phyloP scores from a whole-genome alignment of 352 stramenopile genomes.

The Phytophthora pistaciae region DNA sequence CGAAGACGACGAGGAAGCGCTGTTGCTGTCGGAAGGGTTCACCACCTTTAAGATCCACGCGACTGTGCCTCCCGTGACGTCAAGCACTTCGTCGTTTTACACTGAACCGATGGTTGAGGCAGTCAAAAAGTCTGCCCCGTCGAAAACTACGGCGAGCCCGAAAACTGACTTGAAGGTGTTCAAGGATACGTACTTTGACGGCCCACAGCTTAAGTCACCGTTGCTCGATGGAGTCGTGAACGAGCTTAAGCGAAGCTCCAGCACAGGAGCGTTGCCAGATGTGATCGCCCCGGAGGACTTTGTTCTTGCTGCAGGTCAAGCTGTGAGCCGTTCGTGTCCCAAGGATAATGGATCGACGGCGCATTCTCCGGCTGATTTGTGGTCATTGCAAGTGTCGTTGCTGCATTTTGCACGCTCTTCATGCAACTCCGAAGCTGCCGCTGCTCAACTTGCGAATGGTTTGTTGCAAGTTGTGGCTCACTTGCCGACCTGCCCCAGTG shows the following conservation, averaged over 20 bases:
- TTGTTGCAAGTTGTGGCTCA: conserved; percentile 60
- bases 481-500: conserved; percentile 42
- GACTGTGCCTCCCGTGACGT: not conserved
- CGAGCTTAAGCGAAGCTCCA: conserved; percentile 34
- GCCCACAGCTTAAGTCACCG: not conserved
- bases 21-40: conserved; percentile 56
- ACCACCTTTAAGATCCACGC: conserved; percentile 34
- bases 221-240: conserved; percentile 19
- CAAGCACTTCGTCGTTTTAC: conserved; percentile 23
- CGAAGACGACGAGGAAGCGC: conserved; percentile 48
- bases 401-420: conserved; percentile 55
- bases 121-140: not conserved
- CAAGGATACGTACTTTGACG: conserved; percentile 28
- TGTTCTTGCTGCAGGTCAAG: conserved; percentile 32
- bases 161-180: conserved; percentile 34
- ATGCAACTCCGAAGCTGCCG: conserved; percentile 54
- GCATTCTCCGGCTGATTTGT: conserved; percentile 37
- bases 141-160: not conserved
- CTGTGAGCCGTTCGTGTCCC: conserved; percentile 19
- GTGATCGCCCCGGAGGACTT: conserved; percentile 34
- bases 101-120: conserved; percentile 29
- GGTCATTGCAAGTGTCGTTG: conserved; percentile 55
- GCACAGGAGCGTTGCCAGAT: conserved; percentile 17
- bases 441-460: conserved; percentile 44
- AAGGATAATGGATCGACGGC: not conserved